Conservation (phyloP, 1,139 yeast species). For the Fermentozyma sake region DNA sequence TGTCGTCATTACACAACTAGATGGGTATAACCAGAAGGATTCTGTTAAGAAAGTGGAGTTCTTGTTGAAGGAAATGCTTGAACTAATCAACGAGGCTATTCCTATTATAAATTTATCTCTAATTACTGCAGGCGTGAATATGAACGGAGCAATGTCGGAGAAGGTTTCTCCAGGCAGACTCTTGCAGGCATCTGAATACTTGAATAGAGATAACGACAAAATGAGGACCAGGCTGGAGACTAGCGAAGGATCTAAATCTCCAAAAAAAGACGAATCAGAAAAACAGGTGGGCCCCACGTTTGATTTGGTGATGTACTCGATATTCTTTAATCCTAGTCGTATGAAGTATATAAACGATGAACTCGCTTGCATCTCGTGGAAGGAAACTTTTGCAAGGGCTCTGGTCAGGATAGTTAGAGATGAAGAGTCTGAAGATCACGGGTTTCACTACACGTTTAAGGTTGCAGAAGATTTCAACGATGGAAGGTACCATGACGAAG, state of each 20-base stretch:
- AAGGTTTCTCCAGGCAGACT: conserved; percentile 62
- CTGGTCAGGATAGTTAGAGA: conserved; percentile 31
- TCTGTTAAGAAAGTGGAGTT: conserved; percentile 46
- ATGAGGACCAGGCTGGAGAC: too few relatives aligned
- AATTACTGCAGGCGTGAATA: conserved; percentile 66
- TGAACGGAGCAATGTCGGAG: conserved; percentile 46
- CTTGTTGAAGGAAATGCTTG: conserved; percentile 45
- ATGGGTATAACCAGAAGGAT: conserved; percentile 30
- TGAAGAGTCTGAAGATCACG: conserved; percentile 6
- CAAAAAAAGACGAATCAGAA: conserved; percentile 6
- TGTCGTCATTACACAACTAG: conserved; percentile 20
- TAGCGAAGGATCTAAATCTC: conserved; percentile 1
- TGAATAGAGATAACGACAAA: conserved; percentile 36
- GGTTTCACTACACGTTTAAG: conserved; percentile 42
- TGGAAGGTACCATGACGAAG: conserved; percentile 68
- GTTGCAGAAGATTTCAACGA: conserved; percentile 65
- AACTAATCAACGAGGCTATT: conserved; percentile 61
- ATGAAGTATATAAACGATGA: conserved; percentile 28
- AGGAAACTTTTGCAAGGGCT: conserved; percentile 65
- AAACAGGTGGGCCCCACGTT: conserved; percentile 59
- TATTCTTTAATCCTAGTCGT: conserved; percentile 60
- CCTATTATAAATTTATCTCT: conserved; percentile 67
- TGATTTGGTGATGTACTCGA: conserved; percentile 55
- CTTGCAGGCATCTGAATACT: conserved; percentile 56
- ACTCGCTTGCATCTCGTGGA: conserved; percentile 57